Evolutionary conservation across 805 yeast species (phyloP).

Genomic region (Metschnikowia matae): DNA sequence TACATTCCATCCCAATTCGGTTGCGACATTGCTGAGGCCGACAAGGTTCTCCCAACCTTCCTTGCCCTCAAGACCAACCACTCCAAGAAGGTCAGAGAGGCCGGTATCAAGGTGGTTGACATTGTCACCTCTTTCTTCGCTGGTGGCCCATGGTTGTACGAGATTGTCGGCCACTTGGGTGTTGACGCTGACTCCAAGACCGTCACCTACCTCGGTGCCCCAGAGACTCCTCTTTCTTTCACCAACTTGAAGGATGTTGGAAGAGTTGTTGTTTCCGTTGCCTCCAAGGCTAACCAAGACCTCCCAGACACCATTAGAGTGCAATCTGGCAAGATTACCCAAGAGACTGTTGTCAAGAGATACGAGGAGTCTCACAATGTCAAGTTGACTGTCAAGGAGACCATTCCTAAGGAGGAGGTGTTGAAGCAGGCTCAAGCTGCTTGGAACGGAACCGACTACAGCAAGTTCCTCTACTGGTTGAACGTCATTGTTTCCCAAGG

Average conservation of each 20-base stretch:
- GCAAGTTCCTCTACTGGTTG: slow-evolving; percentile 38
- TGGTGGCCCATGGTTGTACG: slow-evolving; percentile 31
- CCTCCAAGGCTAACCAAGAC: slow-evolving; percentile 24
- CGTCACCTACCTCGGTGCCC: slow-evolving; percentile 41
- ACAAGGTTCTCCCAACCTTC: slow-evolving; percentile 32
- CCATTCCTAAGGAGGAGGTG: slow-evolving; percentile 21
- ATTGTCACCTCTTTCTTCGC: slow-evolving; percentile 39
- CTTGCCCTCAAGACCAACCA: slow-evolving; percentile 32
- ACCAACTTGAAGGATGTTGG: slow-evolving; percentile 39
- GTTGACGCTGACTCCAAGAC: slow-evolving; percentile 29
- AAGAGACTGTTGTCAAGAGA: slow-evolving; percentile 33
- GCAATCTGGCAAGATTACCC: slow-evolving; percentile 37
- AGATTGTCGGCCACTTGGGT: slow-evolving; percentile 33
- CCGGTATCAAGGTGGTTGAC: slow-evolving; percentile 47
- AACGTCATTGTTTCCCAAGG: slow-evolving; percentile 31
- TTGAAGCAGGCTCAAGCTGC: slow-evolving; percentile 27
- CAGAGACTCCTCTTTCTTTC: slow-evolving; percentile 20
- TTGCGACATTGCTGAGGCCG: slow-evolving; percentile 31
- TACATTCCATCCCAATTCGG: slow-evolving; percentile 65
- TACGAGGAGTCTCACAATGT: slow-evolving; percentile 40
- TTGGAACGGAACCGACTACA: slow-evolving; percentile 22
- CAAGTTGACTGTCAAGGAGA: slow-evolving; percentile 13
- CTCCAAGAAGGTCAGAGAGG: slow-evolving; percentile 34
- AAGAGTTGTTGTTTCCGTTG: slow-evolving; percentile 37
- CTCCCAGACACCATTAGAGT: slow-evolving; percentile 45